Percentiles rank a stretch among this genome's conserved stretches.
Conservation (phyloP, 2,329 filamentous ascomycete species). For the Magnaporthiopsis rhizophila region DNA sequence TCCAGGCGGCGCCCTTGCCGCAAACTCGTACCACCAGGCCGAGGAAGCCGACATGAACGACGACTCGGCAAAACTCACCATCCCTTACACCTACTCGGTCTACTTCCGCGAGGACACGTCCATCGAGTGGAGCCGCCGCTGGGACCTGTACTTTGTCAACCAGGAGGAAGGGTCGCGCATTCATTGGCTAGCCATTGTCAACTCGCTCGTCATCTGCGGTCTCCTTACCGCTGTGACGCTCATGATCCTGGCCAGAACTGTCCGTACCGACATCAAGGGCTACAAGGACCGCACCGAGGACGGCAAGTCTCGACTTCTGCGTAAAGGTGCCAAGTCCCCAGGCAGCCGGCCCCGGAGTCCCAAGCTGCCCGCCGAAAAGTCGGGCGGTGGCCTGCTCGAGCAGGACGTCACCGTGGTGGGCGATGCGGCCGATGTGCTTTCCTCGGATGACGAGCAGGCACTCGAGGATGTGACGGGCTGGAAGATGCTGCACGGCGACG, state of each 20-base stretch:
- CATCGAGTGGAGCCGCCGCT: slow-evolving; percentile 75
- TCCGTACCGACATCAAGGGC: slow-evolving; percentile 69
- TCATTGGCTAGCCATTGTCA: slow-evolving; percentile 83
- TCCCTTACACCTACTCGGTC: slow-evolving; percentile 84
- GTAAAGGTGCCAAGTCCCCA: slow-evolving; percentile 18
- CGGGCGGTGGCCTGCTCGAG: slow-evolving; percentile 48
- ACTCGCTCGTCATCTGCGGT: slow-evolving; percentile 76
- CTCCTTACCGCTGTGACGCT: slow-evolving; percentile 71
- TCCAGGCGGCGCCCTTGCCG: slow-evolving; percentile 25
- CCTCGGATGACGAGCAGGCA: slow-evolving; percentile 63
- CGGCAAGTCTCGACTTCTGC: slow-evolving; percentile 49
- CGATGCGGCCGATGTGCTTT: slow-evolving; percentile 42
- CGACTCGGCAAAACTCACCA: slow-evolving; percentile 57
- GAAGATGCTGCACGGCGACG: slow-evolving; percentile 84
- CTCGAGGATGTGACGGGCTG: slow-evolving; percentile 78
- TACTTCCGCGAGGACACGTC: slow-evolving; percentile 79
- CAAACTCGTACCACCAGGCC: slow-evolving; percentile 50
- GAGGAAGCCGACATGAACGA: slow-evolving; percentile 49
- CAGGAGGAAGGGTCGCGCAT: slow-evolving; percentile 74
- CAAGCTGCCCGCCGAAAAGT: slow-evolving; percentile 43
- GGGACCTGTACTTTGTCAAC: slow-evolving; percentile 86
- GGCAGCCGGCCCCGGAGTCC: slow-evolving; percentile 30
- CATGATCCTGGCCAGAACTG: slow-evolving; percentile 72
- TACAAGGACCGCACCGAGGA: slow-evolving; percentile 64
- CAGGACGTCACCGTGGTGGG: slow-evolving; percentile 43